Evolutionary conservation across 1,284 basidiomycete genomes (phyloP), one percentile per base, ranked within the genome.

Genomic region (Puccinia hordei): DNA sequence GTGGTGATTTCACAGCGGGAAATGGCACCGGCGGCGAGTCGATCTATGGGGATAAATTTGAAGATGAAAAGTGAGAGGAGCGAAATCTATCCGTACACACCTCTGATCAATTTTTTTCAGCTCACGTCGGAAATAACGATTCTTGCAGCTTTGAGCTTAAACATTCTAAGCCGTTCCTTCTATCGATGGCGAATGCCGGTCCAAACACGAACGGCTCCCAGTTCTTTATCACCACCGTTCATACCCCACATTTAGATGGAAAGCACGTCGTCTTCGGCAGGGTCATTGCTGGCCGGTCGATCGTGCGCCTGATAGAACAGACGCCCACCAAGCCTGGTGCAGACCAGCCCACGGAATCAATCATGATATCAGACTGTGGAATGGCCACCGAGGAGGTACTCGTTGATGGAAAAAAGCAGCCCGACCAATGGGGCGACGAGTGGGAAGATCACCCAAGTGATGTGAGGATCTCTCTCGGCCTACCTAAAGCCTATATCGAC

Each of bases 181-280:
- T 84, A 10, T 83, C 82, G 15, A 85, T 85, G 84, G 83, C 85
- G 33, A 85, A 85, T 75, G 85, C 85, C 0, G 85, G 85, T 22
- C 84, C 85, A 35, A 81, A 80, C 51, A 87, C 86, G 35, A 87
- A 87, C 80, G 86, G 86, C 2, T 84, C 83, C 22, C 86, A 86
- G 81, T 87, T 87, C 82, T 87, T 87, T 81, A 86, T 87, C 82
- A 86, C 86, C 0, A 86, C 86, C 10, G 89, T 87, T 19, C 86
- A 89, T 30, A 92, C 92, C 0, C 87, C 90, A 0, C 93, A 94
- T 86, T 88, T 94, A 30, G 92, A 94, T 85, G 89, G 87, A 38
- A 85, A 84, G 82, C 84, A 88, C 85, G 85, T 87, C 82, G 85
- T 86, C 33, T 85, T 87, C 82, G 87, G 87, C 1, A 85, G 85